phyloP scores from a whole-genome alignment of 345 rosid species.

The Citrus inodora region DNA sequence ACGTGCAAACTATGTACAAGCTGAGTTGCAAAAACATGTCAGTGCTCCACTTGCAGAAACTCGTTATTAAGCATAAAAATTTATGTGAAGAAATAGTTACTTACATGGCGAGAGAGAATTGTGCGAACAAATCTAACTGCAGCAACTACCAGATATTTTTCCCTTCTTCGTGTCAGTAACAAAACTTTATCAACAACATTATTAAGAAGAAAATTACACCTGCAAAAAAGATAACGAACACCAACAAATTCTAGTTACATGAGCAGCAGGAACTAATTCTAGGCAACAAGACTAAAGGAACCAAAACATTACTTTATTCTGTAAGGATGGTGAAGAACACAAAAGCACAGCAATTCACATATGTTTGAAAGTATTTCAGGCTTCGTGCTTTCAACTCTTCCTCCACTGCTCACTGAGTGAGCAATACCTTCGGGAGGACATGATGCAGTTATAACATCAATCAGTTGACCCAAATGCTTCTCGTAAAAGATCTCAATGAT shows the following conservation, averaged over 20 bases:
- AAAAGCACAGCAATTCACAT: conserved; percentile 94
- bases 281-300: conserved; percentile 10
- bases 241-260: not conserved
- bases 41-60: not conserved
- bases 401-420: conserved; percentile 34
- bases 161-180: conserved; percentile 76
- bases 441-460: conserved; percentile 81
- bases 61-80: not conserved
- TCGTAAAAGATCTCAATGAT: conserved; percentile 89
- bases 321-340: conserved; percentile 88
- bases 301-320: conserved; percentile 71
- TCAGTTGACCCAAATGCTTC: conserved; percentile 82
- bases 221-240: conserved; percentile 37
- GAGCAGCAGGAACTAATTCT: conserved; percentile 14
- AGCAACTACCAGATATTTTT: conserved; percentile 90
- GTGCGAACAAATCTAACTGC: conserved; percentile 94
- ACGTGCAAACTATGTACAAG: not conserved
- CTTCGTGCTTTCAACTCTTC: conserved; percentile 50
- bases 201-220: conserved; percentile 87
- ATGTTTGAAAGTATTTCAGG: conserved; percentile 89
- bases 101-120: conserved; percentile 75
- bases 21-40: not conserved
- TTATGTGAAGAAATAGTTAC: conserved; percentile 26
- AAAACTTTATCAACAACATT: conserved; percentile 79
- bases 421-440: conserved; percentile 47